Conservation (phyloP, 139 green algal species). For the Closterium sp. region DNA sequence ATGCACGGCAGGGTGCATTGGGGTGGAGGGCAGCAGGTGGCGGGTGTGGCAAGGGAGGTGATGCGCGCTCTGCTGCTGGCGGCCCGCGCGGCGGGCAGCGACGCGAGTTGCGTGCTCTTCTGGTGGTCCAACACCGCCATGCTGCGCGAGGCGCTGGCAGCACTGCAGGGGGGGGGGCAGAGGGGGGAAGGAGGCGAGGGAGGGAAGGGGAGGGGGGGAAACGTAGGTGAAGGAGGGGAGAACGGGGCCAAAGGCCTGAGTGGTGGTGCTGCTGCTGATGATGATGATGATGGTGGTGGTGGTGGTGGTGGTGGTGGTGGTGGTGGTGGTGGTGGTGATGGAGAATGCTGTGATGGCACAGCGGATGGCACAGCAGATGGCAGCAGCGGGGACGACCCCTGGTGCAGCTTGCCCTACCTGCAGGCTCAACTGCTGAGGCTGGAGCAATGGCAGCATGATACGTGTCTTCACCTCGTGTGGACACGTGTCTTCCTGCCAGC, state of each 20-base stretch:
- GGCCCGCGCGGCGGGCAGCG: no score
- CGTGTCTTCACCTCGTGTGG: not conserved
- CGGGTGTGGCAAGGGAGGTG: not conserved
- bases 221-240: not conserved
- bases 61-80: not conserved
- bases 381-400: not conserved
- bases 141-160: not conserved
- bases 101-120: not conserved
- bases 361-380: not conserved
- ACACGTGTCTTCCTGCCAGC: not conserved
- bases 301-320: no score
- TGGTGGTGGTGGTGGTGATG: not conserved
- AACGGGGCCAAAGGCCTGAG: no score
- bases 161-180: not conserved
- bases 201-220: not conserved
- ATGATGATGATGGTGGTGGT: not conserved
- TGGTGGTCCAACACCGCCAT: not conserved
- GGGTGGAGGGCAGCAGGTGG: not conserved
- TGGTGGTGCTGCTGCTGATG: not conserved
- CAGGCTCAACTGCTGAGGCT: not conserved
- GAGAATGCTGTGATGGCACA: not conserved
- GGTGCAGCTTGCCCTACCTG: not conserved
- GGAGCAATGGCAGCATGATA: not conserved
- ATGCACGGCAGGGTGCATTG: not conserved
- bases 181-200: not conserved